Evolutionary conservation across 179 eudicot genomes (phyloP).

Genomic region (Silene coronaria): DNA sequence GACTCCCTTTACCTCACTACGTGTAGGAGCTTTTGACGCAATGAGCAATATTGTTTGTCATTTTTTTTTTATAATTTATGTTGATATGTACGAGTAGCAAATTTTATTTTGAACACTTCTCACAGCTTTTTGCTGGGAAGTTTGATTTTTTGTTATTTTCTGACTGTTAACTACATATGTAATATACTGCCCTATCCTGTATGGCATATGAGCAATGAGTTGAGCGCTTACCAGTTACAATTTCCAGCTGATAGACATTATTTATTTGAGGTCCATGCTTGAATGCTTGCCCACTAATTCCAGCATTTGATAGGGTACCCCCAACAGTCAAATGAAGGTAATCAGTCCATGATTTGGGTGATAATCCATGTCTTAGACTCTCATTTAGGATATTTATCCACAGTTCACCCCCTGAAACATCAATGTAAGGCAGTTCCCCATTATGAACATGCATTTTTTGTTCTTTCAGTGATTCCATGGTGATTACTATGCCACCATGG

Average conservation of each 20-base stretch:
- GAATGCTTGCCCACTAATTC: slow-evolving; percentile 58
- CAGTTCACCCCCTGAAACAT: slow-evolving; percentile 47
- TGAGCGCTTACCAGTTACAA: slow-evolving; percentile 40
- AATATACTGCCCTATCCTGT: neutral
- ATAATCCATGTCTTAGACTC: slow-evolving; percentile 37
- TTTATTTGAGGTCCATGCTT: slow-evolving; percentile 47
- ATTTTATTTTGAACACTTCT: neutral
- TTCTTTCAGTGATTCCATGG: slow-evolving; percentile 60
- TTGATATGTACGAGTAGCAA: neutral
- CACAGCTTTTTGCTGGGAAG: too few relatives aligned
- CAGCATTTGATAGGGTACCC: slow-evolving; percentile 59
- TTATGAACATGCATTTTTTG: slow-evolving; percentile 45
- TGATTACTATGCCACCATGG: slow-evolving; percentile 67
- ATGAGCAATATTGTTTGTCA: neutral
- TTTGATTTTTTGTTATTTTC: too few relatives aligned
- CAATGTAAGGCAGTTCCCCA: slow-evolving; percentile 44
- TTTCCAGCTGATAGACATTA: slow-evolving; percentile 44
- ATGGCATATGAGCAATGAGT: slow-evolving; percentile 2
- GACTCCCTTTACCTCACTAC: neutral
- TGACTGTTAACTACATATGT: neutral
- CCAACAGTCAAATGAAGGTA: slow-evolving; percentile 54
- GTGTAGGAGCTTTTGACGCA: neutral
- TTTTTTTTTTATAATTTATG: neutral
- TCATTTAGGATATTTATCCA: slow-evolving; percentile 49
- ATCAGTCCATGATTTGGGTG: slow-evolving; percentile 60